Evolutionary conservation across 495 filamentous ascomycete species (phyloP).

Genomic region (Annulohypoxylon nitens): DNA sequence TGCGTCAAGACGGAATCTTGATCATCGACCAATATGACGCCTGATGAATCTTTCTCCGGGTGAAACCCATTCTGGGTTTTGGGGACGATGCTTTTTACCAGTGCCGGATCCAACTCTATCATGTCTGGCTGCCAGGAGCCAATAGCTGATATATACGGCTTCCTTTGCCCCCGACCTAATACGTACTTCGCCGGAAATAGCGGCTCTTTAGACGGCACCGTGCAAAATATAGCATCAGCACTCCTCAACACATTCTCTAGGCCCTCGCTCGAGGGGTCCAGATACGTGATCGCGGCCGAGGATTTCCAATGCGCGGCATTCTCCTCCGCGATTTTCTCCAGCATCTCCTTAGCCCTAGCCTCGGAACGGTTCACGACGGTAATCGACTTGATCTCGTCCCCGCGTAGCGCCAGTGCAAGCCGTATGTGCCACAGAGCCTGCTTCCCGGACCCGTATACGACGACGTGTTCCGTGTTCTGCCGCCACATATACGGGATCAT

Average conservation of each 20-base stretch:
- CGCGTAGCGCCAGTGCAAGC: neutral
- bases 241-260: neutral
- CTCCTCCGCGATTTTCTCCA: neutral
- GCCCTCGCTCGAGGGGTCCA: neutral
- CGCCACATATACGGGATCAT: neutral
- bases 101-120: constrained; percentile 4
- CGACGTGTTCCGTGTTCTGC: neutral
- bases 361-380: neutral
- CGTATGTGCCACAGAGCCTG: constrained; percentile 1
- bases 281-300: neutral
- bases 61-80: neutral
- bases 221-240: neutral
- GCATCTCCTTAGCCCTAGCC: neutral
- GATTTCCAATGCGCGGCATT: constrained; percentile 1
- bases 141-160: neutral
- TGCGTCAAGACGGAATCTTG: neutral
- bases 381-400: neutral
- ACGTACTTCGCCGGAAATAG: neutral
- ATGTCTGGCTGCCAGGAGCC: constrained; percentile 1
- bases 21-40: neutral
- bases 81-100: neutral
- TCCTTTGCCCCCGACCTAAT: neutral
- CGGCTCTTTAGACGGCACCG: neutral
- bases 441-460: neutral
- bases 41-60: neutral